Base-by-base conservation (phyloP, 2,329 filamentous ascomycete genomes). In the Nigrospora osmanthi region DNA sequence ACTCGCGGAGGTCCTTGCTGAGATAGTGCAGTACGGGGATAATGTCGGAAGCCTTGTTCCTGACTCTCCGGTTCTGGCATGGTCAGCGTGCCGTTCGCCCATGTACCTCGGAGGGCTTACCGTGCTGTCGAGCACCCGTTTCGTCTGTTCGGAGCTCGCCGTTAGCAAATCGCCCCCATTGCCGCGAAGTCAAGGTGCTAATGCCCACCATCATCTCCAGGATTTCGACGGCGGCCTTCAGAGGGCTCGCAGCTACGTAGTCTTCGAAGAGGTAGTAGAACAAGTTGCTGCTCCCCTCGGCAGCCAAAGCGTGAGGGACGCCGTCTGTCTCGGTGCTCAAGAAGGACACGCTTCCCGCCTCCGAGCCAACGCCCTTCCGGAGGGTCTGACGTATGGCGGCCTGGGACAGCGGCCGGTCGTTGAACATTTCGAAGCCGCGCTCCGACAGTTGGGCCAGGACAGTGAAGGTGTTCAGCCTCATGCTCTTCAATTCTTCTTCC, bases 241-340 rank as follows among this genome's bases (percentile, higher is more conserved):
- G 66, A 23, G 72, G 72, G 42, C 76, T 78, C 1, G 76, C 78
- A 4, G 78, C 76, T 33, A 72, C 71, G 67, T 81, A 83, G 55
- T 83, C 80, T 54, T 85, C 80, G 53, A 84, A 84, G 0, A 84
- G 63, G 53, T 83, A 83, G 58, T 82, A 84, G 61, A 83, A 83
- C 3, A 83, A 63, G 16, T 80, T 67, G 16, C 78, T 80, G 0
- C 80, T 73, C 2, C 73, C 72, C 52, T 83, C 79, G 3, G 59
- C 51, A 3, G 62, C 64, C 6, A 59, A 15, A 40, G 23, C 23
- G 23, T 28, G 23, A 28, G 23, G 47, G 53, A 9, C 49, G 48
- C 16, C 42, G 40, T 40, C 49, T 52, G 13, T 42, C 45, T 28
- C 23, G 2, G 9, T 10, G 23, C 23, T 28, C 23, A 28, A 10